Evolutionary conservation across 768 basidiomycete genomes (phyloP).

Genomic region (Kwoniella heveanensis): DNA sequence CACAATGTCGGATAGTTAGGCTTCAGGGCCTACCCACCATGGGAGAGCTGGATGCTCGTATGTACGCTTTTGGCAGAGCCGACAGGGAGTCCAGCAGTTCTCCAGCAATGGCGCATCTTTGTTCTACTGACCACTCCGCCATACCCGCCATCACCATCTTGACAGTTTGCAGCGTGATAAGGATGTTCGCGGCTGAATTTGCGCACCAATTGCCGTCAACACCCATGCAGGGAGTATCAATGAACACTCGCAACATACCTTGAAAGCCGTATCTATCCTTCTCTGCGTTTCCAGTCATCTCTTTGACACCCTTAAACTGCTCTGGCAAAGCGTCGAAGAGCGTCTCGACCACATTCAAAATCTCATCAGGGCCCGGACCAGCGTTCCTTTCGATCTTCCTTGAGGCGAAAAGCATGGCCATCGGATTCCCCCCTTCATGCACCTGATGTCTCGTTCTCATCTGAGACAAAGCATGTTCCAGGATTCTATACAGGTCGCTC

Average conservation of each 20-base stretch:
- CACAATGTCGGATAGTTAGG: too few relatives aligned
- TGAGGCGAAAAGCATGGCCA: slow-evolving; percentile 12
- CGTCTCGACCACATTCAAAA: slow-evolving; percentile 26
- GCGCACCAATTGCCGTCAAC: slow-evolving; percentile 1
- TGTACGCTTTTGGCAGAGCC: slow-evolving; percentile 41
- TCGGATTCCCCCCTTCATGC: slow-evolving; percentile 12
- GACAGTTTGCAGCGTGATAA: slow-evolving; percentile 43
- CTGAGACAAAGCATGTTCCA: slow-evolving; percentile 40
- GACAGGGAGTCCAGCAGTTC: slow-evolving; percentile 46
- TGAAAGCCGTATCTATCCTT: slow-evolving; percentile 44
- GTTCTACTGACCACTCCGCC: slow-evolving; percentile 31
- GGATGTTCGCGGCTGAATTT: slow-evolving; percentile 39
- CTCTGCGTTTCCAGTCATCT: slow-evolving; percentile 33
- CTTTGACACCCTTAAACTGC: slow-evolving; percentile 29
- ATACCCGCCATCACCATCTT: slow-evolving; percentile 48
- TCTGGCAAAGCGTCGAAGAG: slow-evolving; percentile 36
- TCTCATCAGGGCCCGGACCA: slow-evolving; percentile 19
- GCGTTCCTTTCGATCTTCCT: neutral
- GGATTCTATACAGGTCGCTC: slow-evolving; percentile 44
- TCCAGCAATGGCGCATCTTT: slow-evolving; percentile 47
- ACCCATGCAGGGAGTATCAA: too few relatives aligned
- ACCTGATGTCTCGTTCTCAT: slow-evolving; percentile 17
- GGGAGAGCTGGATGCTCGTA: slow-evolving; percentile 35
- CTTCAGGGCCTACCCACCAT: slow-evolving; percentile 38
- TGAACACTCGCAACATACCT: slow-evolving; percentile 36